phyloP scores from a whole-genome alignment of 306 rosid species.

The Lupinus albus region DNA sequence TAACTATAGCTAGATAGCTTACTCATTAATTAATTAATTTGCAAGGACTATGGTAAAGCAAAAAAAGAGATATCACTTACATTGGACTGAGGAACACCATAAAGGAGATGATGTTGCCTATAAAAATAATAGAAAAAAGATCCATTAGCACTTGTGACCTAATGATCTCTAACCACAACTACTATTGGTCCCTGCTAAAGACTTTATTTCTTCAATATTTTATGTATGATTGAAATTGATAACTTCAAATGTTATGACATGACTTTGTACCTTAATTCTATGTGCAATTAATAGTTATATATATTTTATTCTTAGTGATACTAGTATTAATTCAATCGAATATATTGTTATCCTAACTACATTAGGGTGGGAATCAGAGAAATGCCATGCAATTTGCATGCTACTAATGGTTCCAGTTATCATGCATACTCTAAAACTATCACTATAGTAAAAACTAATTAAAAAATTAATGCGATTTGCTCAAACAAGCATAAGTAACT shows the following conservation, averaged over 20 bases:
- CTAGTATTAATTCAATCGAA: too few species aligned
- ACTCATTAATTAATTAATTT: neutral
- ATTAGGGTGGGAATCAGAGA: too few species aligned
- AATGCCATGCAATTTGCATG: neutral
- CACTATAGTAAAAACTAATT: neutral
- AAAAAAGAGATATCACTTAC: conserved; percentile 53
- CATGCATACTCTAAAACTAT: neutral
- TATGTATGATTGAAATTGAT: conserved; percentile 7
- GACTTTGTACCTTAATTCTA: neutral
- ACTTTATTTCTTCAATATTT: neutral
- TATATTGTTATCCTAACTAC: too few species aligned
- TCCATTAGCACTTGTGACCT: conserved; percentile 27
- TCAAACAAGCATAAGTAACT: neutral
- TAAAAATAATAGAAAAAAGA: conserved; percentile 23
- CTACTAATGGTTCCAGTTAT: neutral
- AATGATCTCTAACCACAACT: conserved; percentile 1
- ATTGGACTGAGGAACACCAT: conserved; percentile 86
- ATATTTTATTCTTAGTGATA: too few species aligned
- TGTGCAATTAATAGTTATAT: neutral
- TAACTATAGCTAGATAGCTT: neutral
- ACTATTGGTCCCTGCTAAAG: neutral
- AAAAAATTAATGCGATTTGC: neutral
- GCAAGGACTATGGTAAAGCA: conserved; percentile 1
- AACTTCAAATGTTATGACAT: neutral
- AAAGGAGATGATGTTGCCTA: conserved; percentile 85